phyloP scores from a whole-genome alignment of 2,329 filamentous ascomycete genomes.

The Botrytis porri region DNA sequence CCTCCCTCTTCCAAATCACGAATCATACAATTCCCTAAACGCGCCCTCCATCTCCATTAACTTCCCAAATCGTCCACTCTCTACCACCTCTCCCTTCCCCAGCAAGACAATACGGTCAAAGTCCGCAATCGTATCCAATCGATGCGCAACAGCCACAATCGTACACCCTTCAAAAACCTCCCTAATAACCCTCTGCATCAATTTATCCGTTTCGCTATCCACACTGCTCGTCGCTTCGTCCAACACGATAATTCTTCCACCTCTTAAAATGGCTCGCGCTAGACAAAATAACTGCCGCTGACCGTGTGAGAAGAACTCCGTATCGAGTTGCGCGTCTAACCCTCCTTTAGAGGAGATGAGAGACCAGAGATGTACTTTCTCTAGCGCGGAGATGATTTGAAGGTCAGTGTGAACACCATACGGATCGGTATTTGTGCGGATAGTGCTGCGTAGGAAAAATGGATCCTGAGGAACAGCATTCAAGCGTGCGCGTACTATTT shows the following conservation, averaged over 20 bases:
- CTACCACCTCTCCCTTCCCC: slow-evolving; percentile 13
- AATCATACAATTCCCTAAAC: slow-evolving; percentile 40
- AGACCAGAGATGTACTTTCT: slow-evolving; percentile 41
- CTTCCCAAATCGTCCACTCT: slow-evolving; percentile 1
- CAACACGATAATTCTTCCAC: slow-evolving; percentile 42
- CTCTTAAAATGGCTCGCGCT: slow-evolving; percentile 45
- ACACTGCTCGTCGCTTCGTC: slow-evolving; percentile 50
- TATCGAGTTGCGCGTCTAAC: slow-evolving; percentile 41
- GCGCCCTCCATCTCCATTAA: slow-evolving; percentile 1
- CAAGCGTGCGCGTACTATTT: slow-evolving; percentile 45
- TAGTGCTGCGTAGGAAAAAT: slow-evolving; percentile 47
- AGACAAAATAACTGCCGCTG: slow-evolving; percentile 50
- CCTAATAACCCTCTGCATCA: slow-evolving; percentile 54
- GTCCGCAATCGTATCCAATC: slow-evolving; percentile 46
- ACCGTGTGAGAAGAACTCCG: slow-evolving; percentile 63
- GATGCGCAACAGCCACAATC: slow-evolving; percentile 44
- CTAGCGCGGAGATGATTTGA: slow-evolving; percentile 45
- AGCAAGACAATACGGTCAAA: slow-evolving; percentile 36
- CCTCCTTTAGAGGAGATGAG: slow-evolving; percentile 27
- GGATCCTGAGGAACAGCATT: slow-evolving; percentile 48
- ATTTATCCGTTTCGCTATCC: slow-evolving; percentile 53
- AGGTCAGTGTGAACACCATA: slow-evolving; percentile 40
- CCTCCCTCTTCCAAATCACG: not conserved
- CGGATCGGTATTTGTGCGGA: slow-evolving; percentile 51
- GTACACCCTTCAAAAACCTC: slow-evolving; percentile 54